Base-by-base conservation (phyloP, 2,329 filamentous ascomycete genomes). In the Fusarium bulbicola region DNA sequence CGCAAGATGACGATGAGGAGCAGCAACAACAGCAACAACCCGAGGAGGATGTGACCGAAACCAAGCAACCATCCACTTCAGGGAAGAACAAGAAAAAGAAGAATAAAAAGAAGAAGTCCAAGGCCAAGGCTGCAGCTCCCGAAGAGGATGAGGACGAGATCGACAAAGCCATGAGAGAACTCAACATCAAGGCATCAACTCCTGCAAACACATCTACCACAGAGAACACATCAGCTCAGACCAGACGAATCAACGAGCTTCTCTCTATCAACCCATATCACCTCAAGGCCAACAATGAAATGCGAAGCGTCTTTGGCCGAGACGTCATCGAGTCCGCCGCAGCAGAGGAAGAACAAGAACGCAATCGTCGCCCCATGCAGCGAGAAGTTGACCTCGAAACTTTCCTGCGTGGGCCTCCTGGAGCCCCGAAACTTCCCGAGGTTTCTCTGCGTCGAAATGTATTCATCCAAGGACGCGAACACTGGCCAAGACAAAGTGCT, bases 211-310 rank as follows among this genome's bases (percentile, higher is more conserved):
- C 68, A 9, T 28, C 59, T 8, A 32, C 39, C 6, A 20, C 46
- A 16, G 47, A 46, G 13, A 46, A 70, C 36, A 45, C 68, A 46
- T 58, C 63, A 52, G 64, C 71, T 21, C 46, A 68, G 34, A 54
- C 63, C 26, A 59, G 79, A 18, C 76, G 81, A 18, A 79, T 83
- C 46, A 84, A 83, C 63, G 77, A 82, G 36, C 82, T 89, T 8
- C 80, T 90, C 5, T 80, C 82, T 36, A 85, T 89, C 76, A 87
- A 88, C 74, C 89, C 91, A 2, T 89, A 93, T 74, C 90, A 95
- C 75, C 88, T 99, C 16, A 95, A 95, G 79, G 93, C 93, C 13
- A 87, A 92, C 40, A 97, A 97, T 78, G 96, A 99, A 84, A 98
- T 99, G 94, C 92, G 87, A 57, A 85, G 83, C 36, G 81, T 90